Percentiles rank a stretch among this genome's conserved stretches.
These are phyloP conservation scores for Fusarium sp. DNA, from an alignment of 2,329 filamentous ascomycete genomes.

Conservation along the genomic window DNA sequence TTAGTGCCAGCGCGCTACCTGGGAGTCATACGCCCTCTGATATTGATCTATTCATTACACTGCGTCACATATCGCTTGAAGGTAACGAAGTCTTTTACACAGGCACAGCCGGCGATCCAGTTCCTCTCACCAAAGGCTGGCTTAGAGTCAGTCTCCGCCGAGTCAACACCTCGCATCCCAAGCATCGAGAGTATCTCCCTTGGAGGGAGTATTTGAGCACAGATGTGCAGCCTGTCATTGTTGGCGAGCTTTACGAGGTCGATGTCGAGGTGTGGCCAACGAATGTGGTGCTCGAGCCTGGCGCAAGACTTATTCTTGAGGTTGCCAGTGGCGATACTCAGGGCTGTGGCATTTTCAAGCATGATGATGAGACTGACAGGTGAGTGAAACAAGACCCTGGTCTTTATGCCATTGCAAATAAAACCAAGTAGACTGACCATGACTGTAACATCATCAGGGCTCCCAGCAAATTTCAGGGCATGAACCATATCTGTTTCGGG, in stretches of 20 bases:
- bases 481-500: not conserved
- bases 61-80: constrained; percentile 65
- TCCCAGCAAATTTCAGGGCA: not conserved
- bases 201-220: constrained; percentile 38
- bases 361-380: not conserved
- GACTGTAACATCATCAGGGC: not conserved
- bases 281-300: constrained; percentile 58
- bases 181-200: constrained; percentile 66
- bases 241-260: constrained; percentile 66
- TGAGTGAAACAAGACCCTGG: not conserved
- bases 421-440: not conserved
- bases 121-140: constrained; percentile 73
- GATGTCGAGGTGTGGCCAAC: constrained; percentile 75
- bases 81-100: constrained; percentile 72
- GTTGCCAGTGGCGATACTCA: not conserved
- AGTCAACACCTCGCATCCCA: constrained; percentile 62
- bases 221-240: constrained; percentile 64
- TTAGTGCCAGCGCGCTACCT: constrained; percentile 68
- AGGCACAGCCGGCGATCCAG: constrained; percentile 71
- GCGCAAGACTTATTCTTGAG: not conserved
- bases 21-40: constrained; percentile 53
- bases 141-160: constrained; percentile 68
- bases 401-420: not conserved
- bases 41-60: constrained; percentile 73
- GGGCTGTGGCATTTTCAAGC: not conserved